phyloP scores from a whole-genome alignment of 306 rosid genomes.

The Arachis stenosperma region DNA sequence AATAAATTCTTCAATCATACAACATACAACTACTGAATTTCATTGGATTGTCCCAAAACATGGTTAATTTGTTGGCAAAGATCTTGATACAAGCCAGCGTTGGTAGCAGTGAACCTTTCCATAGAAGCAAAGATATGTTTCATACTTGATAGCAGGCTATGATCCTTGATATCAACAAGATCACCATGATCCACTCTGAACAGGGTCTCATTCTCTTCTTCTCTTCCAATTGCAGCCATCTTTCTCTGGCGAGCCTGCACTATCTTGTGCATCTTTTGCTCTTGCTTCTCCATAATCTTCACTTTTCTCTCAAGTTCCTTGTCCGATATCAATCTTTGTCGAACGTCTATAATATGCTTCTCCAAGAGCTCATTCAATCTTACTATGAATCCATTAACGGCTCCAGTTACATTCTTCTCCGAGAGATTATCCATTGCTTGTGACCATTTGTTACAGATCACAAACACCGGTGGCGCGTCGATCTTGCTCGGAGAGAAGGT shows the following conservation, averaged over 20 bases:
- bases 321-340: slow-evolving; percentile 50
- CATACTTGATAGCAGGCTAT: slow-evolving; percentile 49
- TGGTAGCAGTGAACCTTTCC: slow-evolving; percentile 58
- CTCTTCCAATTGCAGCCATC: slow-evolving; percentile 35
- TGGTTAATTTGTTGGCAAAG: slow-evolving; percentile 53
- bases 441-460: slow-evolving; percentile 72
- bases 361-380: slow-evolving; percentile 54
- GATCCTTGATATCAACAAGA: background rate
- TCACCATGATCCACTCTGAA: slow-evolving; percentile 37
- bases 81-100: slow-evolving; percentile 60
- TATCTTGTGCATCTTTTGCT: slow-evolving; percentile 61
- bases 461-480: slow-evolving; percentile 73
- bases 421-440: slow-evolving; percentile 59
- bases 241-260: slow-evolving; percentile 49
- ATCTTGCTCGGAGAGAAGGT: slow-evolving; percentile 61
- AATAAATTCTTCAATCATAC: slow-evolving; percentile 6
- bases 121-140: slow-evolving; percentile 56
- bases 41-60: slow-evolving; percentile 38
- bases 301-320: slow-evolving; percentile 63
- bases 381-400: slow-evolving; percentile 54
- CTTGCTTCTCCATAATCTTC: slow-evolving; percentile 50
- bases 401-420: slow-evolving; percentile 62
- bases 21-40: background rate
- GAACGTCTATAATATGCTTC: slow-evolving; percentile 49
- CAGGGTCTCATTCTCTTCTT: slow-evolving; percentile 38